Evolutionary conservation across 2,329 filamentous ascomycete genomes (phyloP).

Genomic region (Aspergillus pseudoviridinutans): DNA sequence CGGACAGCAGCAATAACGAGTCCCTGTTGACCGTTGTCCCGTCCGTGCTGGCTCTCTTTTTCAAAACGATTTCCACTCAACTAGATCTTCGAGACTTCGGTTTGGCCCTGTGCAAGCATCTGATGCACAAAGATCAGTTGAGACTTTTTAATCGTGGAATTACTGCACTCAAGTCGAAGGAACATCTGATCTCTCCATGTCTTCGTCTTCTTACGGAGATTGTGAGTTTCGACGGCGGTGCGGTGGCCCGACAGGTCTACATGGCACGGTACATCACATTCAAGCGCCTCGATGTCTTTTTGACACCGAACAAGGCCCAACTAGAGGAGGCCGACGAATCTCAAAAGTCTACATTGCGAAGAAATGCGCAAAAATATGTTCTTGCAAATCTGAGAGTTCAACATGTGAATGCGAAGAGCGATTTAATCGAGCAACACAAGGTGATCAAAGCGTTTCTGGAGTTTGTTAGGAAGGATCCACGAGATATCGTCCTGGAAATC

Average conservation of each 20-base stretch:
- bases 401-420: slow-evolving; percentile 70
- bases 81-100: slow-evolving; percentile 73
- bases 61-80: slow-evolving; percentile 71
- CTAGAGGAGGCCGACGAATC: slow-evolving; percentile 59
- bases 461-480: slow-evolving; percentile 71
- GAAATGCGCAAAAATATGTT: slow-evolving; percentile 77
- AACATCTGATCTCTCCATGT: slow-evolving; percentile 83
- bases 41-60: slow-evolving; percentile 74
- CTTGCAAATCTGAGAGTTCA: slow-evolving; percentile 75
- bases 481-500: slow-evolving; percentile 70
- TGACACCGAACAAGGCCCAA: slow-evolving; percentile 61
- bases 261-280: slow-evolving; percentile 73
- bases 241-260: slow-evolving; percentile 72
- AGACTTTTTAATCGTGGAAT: slow-evolving; percentile 77
- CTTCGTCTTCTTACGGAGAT: slow-evolving; percentile 81
- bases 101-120: slow-evolving; percentile 71
- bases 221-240: slow-evolving; percentile 80
- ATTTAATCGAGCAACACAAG: slow-evolving; percentile 72
- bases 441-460: slow-evolving; percentile 69
- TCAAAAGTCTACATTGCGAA: slow-evolving; percentile 72
- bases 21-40: slow-evolving; percentile 74
- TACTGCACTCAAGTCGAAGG: slow-evolving; percentile 75
- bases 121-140: slow-evolving; percentile 76
- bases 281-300: slow-evolving; percentile 73
- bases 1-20: slow-evolving; percentile 74